These are phyloP conservation scores for Penicillium lagena DNA, from an alignment of 495 filamentous ascomycete genomes.

Conservation along the genomic window DNA sequence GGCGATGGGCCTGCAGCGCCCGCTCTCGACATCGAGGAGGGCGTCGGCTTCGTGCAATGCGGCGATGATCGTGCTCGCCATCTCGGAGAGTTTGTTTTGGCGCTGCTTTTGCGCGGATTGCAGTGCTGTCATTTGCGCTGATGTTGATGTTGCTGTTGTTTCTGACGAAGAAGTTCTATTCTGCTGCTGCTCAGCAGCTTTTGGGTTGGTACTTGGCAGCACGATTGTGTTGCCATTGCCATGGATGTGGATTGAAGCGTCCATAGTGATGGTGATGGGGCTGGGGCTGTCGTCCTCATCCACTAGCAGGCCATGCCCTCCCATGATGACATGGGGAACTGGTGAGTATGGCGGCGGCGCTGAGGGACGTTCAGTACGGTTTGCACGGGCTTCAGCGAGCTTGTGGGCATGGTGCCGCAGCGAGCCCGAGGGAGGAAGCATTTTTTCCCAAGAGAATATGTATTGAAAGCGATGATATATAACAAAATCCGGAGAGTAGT, in stretches of 20 bases:
- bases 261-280: constrained; percentile 26
- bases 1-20: no score
- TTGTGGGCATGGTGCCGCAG: constrained; percentile 19
- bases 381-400: constrained; percentile 12
- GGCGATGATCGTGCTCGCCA: constrained; percentile 11
- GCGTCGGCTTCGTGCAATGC: neutral
- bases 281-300: constrained; percentile 4
- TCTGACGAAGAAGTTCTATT: no score
- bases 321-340: constrained; percentile 1
- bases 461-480: neutral
- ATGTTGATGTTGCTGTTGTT: no score
- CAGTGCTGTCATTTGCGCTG: no score
- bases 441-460: neutral
- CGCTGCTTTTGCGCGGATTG: constrained; percentile 4
- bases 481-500: neutral
- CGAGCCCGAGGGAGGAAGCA: constrained; percentile 16
- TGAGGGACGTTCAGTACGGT: neutral
- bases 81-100: constrained; percentile 11
- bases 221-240: constrained; percentile 28
- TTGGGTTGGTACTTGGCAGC: constrained; percentile 11
- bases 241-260: constrained; percentile 26
- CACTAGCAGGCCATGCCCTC: neutral
- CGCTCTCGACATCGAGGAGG: neutral
- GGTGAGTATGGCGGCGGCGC: constrained; percentile 12
- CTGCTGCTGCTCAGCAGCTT: neutral